A percentile compares a stretch with the other conserved stretches of the same genome.
phyloP scores from a whole-genome alignment of 2,329 filamentous ascomycete genomes.

The Aotearoamyces nothofagi region DNA sequence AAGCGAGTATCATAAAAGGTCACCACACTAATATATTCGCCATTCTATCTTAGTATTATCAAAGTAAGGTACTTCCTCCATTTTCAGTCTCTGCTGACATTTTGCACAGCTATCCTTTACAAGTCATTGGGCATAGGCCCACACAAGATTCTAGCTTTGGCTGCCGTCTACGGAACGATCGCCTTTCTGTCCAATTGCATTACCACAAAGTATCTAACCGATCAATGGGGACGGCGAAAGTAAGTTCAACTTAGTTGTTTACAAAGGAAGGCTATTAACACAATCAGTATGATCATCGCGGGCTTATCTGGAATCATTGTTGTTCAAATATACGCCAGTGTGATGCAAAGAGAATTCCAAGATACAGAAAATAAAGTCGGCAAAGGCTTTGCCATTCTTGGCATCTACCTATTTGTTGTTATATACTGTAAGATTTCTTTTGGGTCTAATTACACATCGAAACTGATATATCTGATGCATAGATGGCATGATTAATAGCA shows the following conservation, averaged over 20 bases:
- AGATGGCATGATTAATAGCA: constrained; percentile 36
- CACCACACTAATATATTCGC: too few species aligned
- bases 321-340: constrained; percentile 41
- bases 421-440: constrained; percentile 29
- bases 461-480: constrained; percentile 3
- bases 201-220: constrained; percentile 35
- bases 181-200: constrained; percentile 34
- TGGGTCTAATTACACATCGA: neutral
- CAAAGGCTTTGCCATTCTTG: constrained; percentile 42
- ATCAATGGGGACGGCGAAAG: constrained; percentile 43
- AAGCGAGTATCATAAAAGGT: constrained; percentile 17
- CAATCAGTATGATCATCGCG: constrained; percentile 34
- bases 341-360: constrained; percentile 42
- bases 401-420: constrained; percentile 42
- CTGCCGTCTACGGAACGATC: constrained; percentile 36
- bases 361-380: constrained; percentile 36
- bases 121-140: constrained; percentile 34
- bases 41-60: constrained; percentile 19
- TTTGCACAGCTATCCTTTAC: constrained; percentile 30
- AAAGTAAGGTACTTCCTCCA: constrained; percentile 7
- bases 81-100: constrained; percentile 3
- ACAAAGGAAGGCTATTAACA: neutral
- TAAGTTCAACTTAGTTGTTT: constrained; percentile 10
- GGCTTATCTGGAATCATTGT: constrained; percentile 34
- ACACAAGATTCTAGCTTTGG: constrained; percentile 34